Evolutionary conservation across 2,329 filamentous ascomycete genomes (phyloP).

Genomic region (Cordyceps fumosorosea): DNA sequence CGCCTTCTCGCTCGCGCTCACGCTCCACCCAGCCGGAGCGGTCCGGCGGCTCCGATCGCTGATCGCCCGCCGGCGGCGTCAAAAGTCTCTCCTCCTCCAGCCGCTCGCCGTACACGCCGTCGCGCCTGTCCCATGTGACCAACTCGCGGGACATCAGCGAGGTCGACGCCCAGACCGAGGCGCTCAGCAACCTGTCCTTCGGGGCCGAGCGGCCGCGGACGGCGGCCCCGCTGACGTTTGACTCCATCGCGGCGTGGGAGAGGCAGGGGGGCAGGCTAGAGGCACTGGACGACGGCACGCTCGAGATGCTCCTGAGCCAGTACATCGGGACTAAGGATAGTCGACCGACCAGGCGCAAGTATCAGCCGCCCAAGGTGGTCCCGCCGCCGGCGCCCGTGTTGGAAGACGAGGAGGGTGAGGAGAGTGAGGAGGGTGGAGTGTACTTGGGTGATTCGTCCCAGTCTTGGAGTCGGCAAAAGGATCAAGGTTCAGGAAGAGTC

Average conservation of each 20-base stretch:
- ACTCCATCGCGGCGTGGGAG: not conserved
- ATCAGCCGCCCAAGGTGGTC: not conserved
- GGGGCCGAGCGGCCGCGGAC: not conserved
- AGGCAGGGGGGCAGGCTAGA: not conserved
- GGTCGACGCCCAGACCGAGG: slow-evolving; percentile 1
- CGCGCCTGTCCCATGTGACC: slow-evolving; percentile 6
- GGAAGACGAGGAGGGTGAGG: slow-evolving; percentile 1
- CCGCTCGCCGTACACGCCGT: not conserved
- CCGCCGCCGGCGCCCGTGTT: slow-evolving; percentile 2
- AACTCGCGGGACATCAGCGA: not conserved
- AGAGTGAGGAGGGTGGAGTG: not conserved
- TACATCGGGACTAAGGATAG: not conserved
- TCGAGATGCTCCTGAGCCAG: not conserved
- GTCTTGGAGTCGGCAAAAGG: not conserved
- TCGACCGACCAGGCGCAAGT: not conserved
- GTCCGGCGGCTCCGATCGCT: not conserved
- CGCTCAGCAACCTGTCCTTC: not conserved
- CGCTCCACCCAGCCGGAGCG: not conserved
- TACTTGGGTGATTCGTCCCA: not conserved
- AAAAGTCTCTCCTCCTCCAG: not conserved
- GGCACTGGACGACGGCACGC: not conserved
- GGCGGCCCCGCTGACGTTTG: not conserved
- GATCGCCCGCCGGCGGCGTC: not conserved
- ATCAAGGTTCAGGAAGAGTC: not conserved
- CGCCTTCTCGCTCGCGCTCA: not conserved